Evolutionary conservation across 1,139 yeast genomes (phyloP).

Genomic region (Hyphopichia khmerensis): DNA sequence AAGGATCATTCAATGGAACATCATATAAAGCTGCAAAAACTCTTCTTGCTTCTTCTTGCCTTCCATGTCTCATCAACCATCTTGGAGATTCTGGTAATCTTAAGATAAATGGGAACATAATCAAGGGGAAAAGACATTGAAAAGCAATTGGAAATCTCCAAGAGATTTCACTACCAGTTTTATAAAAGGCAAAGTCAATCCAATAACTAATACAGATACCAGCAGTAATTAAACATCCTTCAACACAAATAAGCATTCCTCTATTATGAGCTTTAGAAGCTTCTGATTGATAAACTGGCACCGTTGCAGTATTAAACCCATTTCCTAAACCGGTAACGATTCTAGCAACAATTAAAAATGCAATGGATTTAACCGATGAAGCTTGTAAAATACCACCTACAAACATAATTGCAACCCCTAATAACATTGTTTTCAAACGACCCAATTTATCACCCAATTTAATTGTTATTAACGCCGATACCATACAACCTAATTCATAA

Average conservation of each 20-base stretch:
- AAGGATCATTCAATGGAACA: slow-evolving; percentile 17
- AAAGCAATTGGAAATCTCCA: slow-evolving; percentile 52
- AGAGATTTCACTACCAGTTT: slow-evolving; percentile 4
- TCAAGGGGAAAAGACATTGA: slow-evolving; percentile 30
- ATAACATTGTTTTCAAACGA: slow-evolving; percentile 19
- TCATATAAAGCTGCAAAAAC: slow-evolving; percentile 42
- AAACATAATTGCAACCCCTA: slow-evolving; percentile 21
- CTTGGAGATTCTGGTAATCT: slow-evolving; percentile 48
- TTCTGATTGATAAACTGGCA: slow-evolving; percentile 28
- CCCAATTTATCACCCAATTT: slow-evolving; percentile 26
- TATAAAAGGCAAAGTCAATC: slow-evolving; percentile 39
- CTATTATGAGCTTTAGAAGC: slow-evolving; percentile 23
- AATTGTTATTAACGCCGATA: slow-evolving; percentile 21
- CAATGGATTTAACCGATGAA: slow-evolving; percentile 22
- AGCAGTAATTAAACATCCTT: slow-evolving; percentile 37
- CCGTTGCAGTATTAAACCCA: slow-evolving; percentile 25
- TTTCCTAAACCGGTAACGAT: slow-evolving; percentile 39
- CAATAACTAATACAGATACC: slow-evolving; percentile 44
- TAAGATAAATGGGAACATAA: slow-evolving; percentile 18
- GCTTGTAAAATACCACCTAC: slow-evolving; percentile 27
- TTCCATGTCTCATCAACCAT: slow-evolving; percentile 42
- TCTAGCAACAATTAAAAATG: slow-evolving; percentile 29
- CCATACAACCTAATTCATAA: slow-evolving; percentile 26
- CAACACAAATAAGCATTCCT: slow-evolving; percentile 28
- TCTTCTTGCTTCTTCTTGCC: slow-evolving; percentile 47